Evolutionary conservation across 495 filamentous ascomycete species (phyloP).

Genomic region (Apodospora peruviana): DNA sequence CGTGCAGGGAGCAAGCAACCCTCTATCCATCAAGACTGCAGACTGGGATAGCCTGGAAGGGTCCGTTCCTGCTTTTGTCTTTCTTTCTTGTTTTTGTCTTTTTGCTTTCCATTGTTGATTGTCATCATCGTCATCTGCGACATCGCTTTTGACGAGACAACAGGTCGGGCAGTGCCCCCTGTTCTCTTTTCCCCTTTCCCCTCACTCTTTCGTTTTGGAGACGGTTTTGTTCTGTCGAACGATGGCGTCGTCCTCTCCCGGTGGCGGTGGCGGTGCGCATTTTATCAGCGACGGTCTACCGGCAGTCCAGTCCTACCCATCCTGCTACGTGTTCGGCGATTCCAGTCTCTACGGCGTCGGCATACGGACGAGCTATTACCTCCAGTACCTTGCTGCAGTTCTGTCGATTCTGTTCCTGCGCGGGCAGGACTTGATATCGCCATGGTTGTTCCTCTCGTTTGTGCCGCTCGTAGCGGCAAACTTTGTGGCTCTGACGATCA

Average conservation of each 20-base stretch:
- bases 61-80: too few species aligned
- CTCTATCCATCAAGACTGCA: too few species aligned
- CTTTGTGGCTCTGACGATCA: slow-evolving; percentile 6
- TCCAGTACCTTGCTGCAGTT: slow-evolving; percentile 10
- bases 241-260: too few species aligned
- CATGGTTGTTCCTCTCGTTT: slow-evolving; percentile 9
- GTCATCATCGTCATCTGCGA: neutral
- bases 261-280: slow-evolving; percentile 1
- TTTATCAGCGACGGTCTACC: slow-evolving; percentile 7
- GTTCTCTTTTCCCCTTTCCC: neutral
- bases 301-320: slow-evolving; percentile 2
- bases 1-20: neutral
- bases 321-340: slow-evolving; percentile 13
- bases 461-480: slow-evolving; percentile 8
- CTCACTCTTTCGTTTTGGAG: neutral
- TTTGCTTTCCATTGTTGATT: neutral
- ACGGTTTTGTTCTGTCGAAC: too few species aligned
- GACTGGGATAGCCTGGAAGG: too few species aligned
- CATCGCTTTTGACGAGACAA: neutral
- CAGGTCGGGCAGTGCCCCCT: neutral
- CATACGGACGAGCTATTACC: slow-evolving; percentile 10
- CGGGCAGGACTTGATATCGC: neutral
- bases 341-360: slow-evolving; percentile 12
- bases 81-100: too few species aligned
- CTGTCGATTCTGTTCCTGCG: slow-evolving; percentile 9